phyloP scores from a whole-genome alignment of 2,329 filamentous ascomycete genomes.

The Ceratocystis albifundus region DNA sequence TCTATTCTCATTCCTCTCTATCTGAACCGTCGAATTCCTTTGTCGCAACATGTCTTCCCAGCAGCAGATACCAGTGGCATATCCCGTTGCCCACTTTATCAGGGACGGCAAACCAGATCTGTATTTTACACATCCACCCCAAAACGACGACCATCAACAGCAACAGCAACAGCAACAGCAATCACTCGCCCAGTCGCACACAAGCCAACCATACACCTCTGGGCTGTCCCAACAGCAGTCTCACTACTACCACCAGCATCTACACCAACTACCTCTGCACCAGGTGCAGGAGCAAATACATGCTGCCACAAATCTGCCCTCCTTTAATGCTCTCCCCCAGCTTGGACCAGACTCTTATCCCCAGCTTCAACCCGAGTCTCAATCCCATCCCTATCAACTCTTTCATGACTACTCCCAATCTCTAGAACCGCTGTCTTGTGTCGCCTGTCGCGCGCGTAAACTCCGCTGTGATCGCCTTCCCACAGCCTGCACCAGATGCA shows the following conservation, averaged over 20 bases:
- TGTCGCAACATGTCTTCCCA: constrained; percentile 4
- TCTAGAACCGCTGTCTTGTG: constrained; percentile 56
- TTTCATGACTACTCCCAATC: constrained; percentile 17
- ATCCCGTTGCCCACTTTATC: neutral
- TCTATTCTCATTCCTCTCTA: constrained; percentile 3
- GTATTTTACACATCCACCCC: neutral
- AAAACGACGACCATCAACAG: neutral
- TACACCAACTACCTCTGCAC: neutral
- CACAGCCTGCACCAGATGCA: constrained; percentile 70
- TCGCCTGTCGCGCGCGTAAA: constrained; percentile 73
- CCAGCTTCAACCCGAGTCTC: neutral
- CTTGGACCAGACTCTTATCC: neutral
- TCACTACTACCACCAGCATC: too few species aligned
- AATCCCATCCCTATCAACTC: neutral
- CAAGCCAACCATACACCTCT: too few species aligned
- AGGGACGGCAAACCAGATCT: neutral
- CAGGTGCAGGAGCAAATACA: too few species aligned
- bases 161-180: neutral
- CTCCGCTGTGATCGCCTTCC: constrained; percentile 73
- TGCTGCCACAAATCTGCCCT: too few species aligned
- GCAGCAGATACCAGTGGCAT: neutral
- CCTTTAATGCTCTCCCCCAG: too few species aligned
- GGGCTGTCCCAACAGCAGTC: too few species aligned
- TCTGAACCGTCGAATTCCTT: neutral
- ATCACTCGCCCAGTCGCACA: neutral